Base-by-base conservation (phyloP, 495 filamentous ascomycete species). In the Haplographium delicatum region DNA sequence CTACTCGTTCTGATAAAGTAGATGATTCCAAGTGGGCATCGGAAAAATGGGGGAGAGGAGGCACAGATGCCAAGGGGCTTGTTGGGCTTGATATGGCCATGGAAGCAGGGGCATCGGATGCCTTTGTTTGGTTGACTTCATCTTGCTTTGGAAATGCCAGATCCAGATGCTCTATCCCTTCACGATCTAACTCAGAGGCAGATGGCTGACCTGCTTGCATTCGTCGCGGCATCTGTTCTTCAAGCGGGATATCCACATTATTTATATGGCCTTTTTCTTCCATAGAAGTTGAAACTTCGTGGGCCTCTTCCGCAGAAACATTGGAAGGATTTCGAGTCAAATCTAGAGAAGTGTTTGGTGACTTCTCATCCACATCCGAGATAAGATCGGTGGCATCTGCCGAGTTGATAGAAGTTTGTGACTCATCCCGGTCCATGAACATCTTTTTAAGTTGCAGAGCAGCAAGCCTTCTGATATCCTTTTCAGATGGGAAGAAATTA, bases 401-500 rank as follows among this genome's bases (percentile, higher is more conserved):
- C n/a, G 81, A 81, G 5, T 75, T 72, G 2, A 91, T 59, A 18
- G 84, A 83, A 46, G 85, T 78, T 11, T 80, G 81, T 6, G 88
- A 84, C 46, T 86, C 83, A 64, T 91, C 86, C 43, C 75, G 74
- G 44, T 98, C 91, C 15, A 94, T 78, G 64, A 97, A 99, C 46
- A 99, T 86, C 62, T 93, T 96, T 66, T 85, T 93, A 42, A 99
- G 73, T 58, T 99, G 94, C 27, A 95, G 74, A 20, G 90, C 85
- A 34, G 94, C 91, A 42, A 99, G 71, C 54, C 91, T 80, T 51
- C 89, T 80, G 53, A 99, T 96, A 68, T 99, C 94, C 59, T 96
- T 97, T 59, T 99, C 94, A 0, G 91, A 96, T 13, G 89, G 89
- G 62, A 99, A 90, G 66, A 93, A 99, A 54, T 91, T 87, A 43